Evolutionary conservation across 306 rosid species (phyloP).

Genomic region (Nissolia schottii): DNA sequence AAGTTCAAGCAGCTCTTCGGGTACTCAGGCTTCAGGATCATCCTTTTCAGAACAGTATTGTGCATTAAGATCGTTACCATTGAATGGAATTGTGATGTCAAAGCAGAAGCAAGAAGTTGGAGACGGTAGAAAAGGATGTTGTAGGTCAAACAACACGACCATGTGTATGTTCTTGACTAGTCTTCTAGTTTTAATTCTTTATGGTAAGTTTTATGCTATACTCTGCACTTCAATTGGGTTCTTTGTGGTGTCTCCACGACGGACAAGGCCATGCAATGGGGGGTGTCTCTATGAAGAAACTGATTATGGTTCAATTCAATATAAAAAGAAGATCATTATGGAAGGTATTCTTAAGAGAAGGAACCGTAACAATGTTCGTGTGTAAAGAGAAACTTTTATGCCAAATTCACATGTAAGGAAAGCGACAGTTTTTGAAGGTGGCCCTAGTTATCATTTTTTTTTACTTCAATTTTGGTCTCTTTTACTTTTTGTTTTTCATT

Average conservation of each 20-base stretch:
- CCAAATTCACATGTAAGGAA: not conserved
- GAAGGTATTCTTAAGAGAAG: conserved; percentile 2
- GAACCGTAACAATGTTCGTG: not conserved
- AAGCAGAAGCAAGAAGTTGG: not conserved
- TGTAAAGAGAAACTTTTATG: not conserved
- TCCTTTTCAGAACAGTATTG: not conserved
- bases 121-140: not conserved
- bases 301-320: not conserved
- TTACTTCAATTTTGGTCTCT: not conserved
- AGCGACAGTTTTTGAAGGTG: not conserved
- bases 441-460: not conserved
- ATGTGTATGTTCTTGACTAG: not conserved
- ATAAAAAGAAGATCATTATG: conserved; percentile 15
- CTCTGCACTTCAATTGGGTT: conserved; percentile 21
- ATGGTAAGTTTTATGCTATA: conserved; percentile 32
- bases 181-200: conserved; percentile 20
- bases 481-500: not conserved
- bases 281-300: not conserved
- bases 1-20: not conserved
- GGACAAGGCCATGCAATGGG: not conserved
- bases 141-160: not conserved
- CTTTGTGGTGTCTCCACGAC: conserved; percentile 11
- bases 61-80: not conserved
- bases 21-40: not conserved
- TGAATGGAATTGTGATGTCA: not conserved